Base-by-base conservation (phyloP, 345 rosid species). In the Anastatica hierochuntica region DNA sequence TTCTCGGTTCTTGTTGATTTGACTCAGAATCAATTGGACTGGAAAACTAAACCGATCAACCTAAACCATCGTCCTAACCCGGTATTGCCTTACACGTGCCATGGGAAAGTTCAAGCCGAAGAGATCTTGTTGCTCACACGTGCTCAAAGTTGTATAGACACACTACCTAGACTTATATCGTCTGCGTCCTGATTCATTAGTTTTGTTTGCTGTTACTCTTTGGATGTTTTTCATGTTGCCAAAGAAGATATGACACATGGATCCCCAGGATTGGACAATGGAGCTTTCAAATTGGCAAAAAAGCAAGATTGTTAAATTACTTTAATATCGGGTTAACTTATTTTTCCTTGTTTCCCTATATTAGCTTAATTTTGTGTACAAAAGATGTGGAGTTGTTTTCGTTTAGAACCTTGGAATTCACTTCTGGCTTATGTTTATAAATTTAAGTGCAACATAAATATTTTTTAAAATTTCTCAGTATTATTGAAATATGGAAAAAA, bases 91-190 rank as follows among this genome's bases (percentile, higher is more conserved):
- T 67, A 85, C 5, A 29, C 83, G 7, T 66, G 78, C 36, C 63
- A 59, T 49, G 83, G 84, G 60, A 84, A 76, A 67, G 77, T 90
- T 33, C 96, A 77, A 51, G 98, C 89, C 0, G 96, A 90, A 63
- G 96, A 87, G 70, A 72, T 85, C 17, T 53, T 85, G 54, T 37
- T 77, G 42, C 48, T 77, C 52, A 61, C 83, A 17, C 65, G 83
- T 50, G 56, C 77, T 64, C 80, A 76, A 59, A 77, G 82, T 55
- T 76, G 58, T 75, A 47, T 70, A 36, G 55, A 72, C 29, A 43
- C 72, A 21, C 60, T 45, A 38, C 74, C 79, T 7, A 66, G 75
- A 46, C 65, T 68, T 53, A 43, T 52, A 43, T 33, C 55, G 31
- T 36, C 62, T 40, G 26, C 63, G 24, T 63, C 39, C 6, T 67